A percentile compares a stretch with the other conserved stretches of the same genome.
phyloP scores from a whole-genome alignment of 2,329 filamentous ascomycete genomes.

The Capronia americana region DNA sequence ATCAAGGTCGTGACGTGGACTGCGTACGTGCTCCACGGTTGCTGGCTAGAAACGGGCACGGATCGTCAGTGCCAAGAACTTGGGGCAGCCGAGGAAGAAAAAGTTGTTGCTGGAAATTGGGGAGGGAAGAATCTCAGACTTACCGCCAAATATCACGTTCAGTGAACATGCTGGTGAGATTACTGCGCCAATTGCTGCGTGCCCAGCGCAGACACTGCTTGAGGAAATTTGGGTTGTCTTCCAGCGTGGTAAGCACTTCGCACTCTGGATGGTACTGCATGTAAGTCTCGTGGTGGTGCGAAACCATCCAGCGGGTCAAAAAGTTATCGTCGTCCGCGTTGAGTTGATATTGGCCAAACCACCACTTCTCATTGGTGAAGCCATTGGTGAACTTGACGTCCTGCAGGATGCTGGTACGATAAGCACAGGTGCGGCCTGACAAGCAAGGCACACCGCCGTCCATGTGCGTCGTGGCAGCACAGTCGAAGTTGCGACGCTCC shows the following conservation, averaged over 20 bases:
- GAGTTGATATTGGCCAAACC: conserved; percentile 76
- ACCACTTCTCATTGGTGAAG: conserved; percentile 91
- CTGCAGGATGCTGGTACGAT: conserved; percentile 85
- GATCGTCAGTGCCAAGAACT: conserved; percentile 31
- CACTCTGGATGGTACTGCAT: conserved; percentile 93
- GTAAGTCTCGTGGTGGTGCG: conserved; percentile 89
- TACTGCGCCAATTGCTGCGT: conserved; percentile 96
- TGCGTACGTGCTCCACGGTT: conserved; percentile 92
- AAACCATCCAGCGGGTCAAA: conserved; percentile 93
- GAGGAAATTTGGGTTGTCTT: conserved; percentile 85
- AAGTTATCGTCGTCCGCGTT: conserved; percentile 99
- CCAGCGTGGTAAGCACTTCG: conserved; percentile 89
- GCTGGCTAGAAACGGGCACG: conserved; percentile 65
- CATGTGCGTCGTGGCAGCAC: conserved; percentile 91
- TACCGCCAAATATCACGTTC: conserved; percentile 87
- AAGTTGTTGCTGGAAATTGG: neutral
- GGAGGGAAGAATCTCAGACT: conserved; percentile 53
- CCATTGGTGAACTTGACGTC: conserved; percentile 84
- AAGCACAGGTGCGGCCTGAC: conserved; percentile 91
- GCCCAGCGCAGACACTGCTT: conserved; percentile 96
- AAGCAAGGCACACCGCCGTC: conserved; percentile 97
- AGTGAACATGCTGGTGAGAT: conserved; percentile 84
- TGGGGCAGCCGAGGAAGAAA: conserved; percentile 26
- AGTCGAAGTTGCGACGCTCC: conserved; percentile 93
- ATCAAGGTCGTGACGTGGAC: conserved; percentile 92